Base-by-base conservation (phyloP, 2,329 filamentous ascomycete species). In the Aureobasidium sp. region DNA sequence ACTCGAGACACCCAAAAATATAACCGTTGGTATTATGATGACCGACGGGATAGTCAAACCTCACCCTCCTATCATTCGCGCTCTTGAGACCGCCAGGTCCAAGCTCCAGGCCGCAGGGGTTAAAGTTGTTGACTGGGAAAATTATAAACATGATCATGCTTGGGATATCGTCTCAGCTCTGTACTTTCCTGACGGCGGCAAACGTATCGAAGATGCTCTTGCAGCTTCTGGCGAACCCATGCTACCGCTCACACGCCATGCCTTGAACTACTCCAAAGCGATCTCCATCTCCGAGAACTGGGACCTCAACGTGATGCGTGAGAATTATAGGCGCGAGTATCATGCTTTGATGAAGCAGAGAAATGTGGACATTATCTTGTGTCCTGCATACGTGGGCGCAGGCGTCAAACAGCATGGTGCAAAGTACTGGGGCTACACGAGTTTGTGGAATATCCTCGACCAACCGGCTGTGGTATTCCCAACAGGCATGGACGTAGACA, bases 161-260 rank as follows among this genome's bases (percentile, higher is more conserved):
- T 82, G 79, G 78, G 75, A 78, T 2, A 78, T 79, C 8, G 69
- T 78, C 36, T 70, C 76, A 1, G 74, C 70, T 3, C 67, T 85
- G 0, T 87, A 87, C 70, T 88, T 84, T 72, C 72, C 78, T 1
- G 86, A 89, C 66, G 85, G 83, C 37, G 86, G 79, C 0, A 72
- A 76, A 23, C 60, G 60, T 15, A 50, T 62, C 32, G 13, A 27
- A 6, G 80, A 84, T 62, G 81, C 82, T 41, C 71, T 72, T 0
- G 77, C 75, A 2, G 75, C 76, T 1, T 80, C 80, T 0, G 81
- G 80, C 29, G 64, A 60, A 39, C 52, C 55, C 12, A 53, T 50
- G 50, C 56, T 48, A 17, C 48, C 59, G 0, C 50, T 62, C 23
- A 62, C 60, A 2, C 32, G 23, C n/a, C 50, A 53, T 29, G 60